phyloP scores from a whole-genome alignment of 2,329 filamentous ascomycete species.

The Aciculosporium take region DNA sequence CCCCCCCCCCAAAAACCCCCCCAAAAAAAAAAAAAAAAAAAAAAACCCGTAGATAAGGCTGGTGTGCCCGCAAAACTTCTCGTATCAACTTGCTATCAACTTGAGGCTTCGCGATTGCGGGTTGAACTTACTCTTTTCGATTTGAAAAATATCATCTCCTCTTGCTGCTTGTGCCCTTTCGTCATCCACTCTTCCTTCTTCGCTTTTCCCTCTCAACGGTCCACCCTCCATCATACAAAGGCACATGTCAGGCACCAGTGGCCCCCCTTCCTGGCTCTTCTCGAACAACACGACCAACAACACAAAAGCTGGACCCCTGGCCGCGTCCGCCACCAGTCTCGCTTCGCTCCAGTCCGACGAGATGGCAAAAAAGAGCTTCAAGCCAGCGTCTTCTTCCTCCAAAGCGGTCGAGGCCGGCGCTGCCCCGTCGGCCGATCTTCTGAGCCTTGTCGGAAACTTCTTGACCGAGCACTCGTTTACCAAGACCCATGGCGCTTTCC shows the following conservation, averaged over 20 bases:
- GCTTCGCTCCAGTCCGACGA: constrained; percentile 3
- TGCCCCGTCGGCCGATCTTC: constrained; percentile 42
- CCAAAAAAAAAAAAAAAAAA: constrained; percentile 1
- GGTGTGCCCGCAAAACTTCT: constrained; percentile 6
- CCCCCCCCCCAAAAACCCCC: not conserved
- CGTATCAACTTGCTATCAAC: not conserved
- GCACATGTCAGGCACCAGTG: constrained; percentile 18
- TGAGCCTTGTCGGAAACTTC: constrained; percentile 54
- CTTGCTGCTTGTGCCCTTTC: not conserved
- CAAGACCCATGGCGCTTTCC: constrained; percentile 45
- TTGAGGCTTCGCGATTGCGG: not conserved
- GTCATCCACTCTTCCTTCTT: not conserved
- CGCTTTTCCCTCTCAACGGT: constrained; percentile 4
- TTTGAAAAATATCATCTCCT: not conserved
- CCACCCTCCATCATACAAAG: constrained; percentile 4
- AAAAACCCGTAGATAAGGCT: too few species aligned
- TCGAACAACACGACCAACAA: constrained; percentile 22
- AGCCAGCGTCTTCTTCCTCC: constrained; percentile 9
- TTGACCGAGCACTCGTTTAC: constrained; percentile 51
- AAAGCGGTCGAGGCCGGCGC: constrained; percentile 11
- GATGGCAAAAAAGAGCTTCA: constrained; percentile 23
- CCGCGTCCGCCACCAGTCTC: not conserved
- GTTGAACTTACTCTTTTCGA: not conserved
- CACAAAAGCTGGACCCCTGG: not conserved
- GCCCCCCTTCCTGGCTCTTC: constrained; percentile 29